Evolutionary conservation across 192 early-diverging fungal genomes (phyloP).

Genomic region (Oehlia diaphana): DNA sequence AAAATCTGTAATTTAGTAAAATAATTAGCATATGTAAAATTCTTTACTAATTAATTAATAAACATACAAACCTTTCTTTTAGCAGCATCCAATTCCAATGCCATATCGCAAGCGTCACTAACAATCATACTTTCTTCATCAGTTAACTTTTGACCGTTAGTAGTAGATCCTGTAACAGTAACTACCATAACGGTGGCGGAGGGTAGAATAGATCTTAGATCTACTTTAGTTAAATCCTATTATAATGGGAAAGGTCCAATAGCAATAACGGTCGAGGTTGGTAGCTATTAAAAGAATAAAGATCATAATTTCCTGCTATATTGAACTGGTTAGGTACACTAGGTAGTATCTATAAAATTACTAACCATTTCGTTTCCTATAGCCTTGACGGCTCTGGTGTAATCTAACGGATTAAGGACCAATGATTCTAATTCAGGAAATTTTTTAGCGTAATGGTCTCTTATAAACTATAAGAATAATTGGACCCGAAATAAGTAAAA

Average conservation of each 20-base stretch:
- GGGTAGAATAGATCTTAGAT: constrained; percentile 77
- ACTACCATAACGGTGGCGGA: constrained; percentile 88
- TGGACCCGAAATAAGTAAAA: neutral
- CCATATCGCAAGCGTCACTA: constrained; percentile 78
- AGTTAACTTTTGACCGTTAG: constrained; percentile 64
- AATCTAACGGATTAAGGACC: constrained; percentile 86
- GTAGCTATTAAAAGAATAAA: constrained; percentile 16
- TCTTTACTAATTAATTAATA: neutral
- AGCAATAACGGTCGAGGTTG: constrained; percentile 14
- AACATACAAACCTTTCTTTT: constrained; percentile 55
- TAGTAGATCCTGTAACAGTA: constrained; percentile 87
- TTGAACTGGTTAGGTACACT: neutral
- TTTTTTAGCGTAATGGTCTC: constrained; percentile 85
- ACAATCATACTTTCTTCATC: constrained; percentile 63
- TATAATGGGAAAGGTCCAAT: constrained; percentile 12
- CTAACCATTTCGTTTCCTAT: constrained; percentile 68
- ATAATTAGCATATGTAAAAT: neutral
- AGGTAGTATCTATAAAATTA: constrained; percentile 9
- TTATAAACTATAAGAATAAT: constrained; percentile 60
- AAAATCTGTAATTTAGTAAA: constrained; percentile 57
- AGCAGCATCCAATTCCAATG: constrained; percentile 68
- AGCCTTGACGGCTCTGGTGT: constrained; percentile 78
- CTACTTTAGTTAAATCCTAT: constrained; percentile 76
- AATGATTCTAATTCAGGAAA: constrained; percentile 94
- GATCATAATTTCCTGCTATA: constrained; percentile 9